Evolutionary conservation across 208 protist species (phyloP), one percentile per base, ranked within the genome.

Genomic region (Crithidia brevicula): DNA sequence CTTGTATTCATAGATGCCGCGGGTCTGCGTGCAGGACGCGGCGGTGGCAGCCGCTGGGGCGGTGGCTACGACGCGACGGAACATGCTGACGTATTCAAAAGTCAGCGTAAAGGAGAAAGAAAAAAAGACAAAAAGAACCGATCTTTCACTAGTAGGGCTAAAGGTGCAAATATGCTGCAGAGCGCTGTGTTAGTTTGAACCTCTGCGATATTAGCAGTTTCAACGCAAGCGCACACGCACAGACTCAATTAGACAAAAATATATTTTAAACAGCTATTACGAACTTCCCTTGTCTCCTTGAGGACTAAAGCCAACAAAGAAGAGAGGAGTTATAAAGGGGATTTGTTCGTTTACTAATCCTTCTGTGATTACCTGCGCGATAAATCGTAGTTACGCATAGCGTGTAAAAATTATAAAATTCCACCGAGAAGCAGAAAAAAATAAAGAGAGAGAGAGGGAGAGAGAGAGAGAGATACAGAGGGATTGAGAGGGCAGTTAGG

Each of bases 1-100:
- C 66, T 91, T 92, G 72, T 91, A 95, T 60, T 91, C 74, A 50
- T 81, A 83, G 59, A 95, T 91, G 64, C 22, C 51, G 33, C 89
- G 85, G 25, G 56, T 69, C 67, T 87, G 77, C 31, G 42, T 38
- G 61, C 50, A 50, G 33, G 40, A 47, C 34, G 67, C 47, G n/a
- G 67, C 72, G 28, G 65, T 65, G 20, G 60, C 69, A 0, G 77
- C 34, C 66, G 45, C 50, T 15, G 72, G 25, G 45, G 65, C 11
- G 30, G 65, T 18, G 45, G 49, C 25, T 40, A 77, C 74, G 30
- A 81, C 69, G 54, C 85, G 82, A 59, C 88, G 79, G 57, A 86
- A 77, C 82, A 89, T 92, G n/a, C 1, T 58, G 36, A 40, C n/a
- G n/a, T n/a, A n/a, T n/a, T n/a, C n/a, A n/a, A n/a, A n/a, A n/a